phyloP scores from a whole-genome alignment of 306 rosid species.

The Castanea mollissima region DNA sequence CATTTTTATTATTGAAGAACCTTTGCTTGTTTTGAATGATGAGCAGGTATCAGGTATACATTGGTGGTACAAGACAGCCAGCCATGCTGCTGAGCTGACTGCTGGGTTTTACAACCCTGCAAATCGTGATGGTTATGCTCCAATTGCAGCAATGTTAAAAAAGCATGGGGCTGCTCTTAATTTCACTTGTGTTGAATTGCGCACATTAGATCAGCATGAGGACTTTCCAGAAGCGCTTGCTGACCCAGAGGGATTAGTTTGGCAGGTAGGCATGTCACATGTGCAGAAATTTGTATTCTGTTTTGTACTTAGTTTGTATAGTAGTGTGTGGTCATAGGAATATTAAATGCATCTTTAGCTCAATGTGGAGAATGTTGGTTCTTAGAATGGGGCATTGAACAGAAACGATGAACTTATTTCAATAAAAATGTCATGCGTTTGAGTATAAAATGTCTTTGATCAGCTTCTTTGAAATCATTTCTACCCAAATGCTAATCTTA shows the following conservation, averaged over 20 bases:
- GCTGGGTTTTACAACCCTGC: conserved; percentile 87
- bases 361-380: not conserved
- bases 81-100: conserved; percentile 94
- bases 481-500: not conserved
- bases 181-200: conserved; percentile 64
- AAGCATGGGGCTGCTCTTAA: conserved; percentile 62
- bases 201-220: conserved; percentile 55
- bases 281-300: not conserved
- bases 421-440: not conserved
- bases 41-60: conserved; percentile 84
- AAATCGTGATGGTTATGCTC: conserved; percentile 92
- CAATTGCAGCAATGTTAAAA: conserved; percentile 72
- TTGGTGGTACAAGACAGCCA: conserved; percentile 96
- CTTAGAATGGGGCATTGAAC: not conserved
- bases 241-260: conserved; percentile 79
- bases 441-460: not conserved
- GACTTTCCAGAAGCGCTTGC: conserved; percentile 60
- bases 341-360: not conserved
- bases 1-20: conserved; percentile 34
- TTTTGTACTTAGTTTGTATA: not conserved
- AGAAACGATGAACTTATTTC: not conserved
- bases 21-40: conserved; percentile 50
- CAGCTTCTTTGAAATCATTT: not conserved
- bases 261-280: conserved; percentile 64
- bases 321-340: not conserved